phyloP scores from a whole-genome alignment of 2,329 filamentous ascomycete genomes.

The Penicillium sp. region DNA sequence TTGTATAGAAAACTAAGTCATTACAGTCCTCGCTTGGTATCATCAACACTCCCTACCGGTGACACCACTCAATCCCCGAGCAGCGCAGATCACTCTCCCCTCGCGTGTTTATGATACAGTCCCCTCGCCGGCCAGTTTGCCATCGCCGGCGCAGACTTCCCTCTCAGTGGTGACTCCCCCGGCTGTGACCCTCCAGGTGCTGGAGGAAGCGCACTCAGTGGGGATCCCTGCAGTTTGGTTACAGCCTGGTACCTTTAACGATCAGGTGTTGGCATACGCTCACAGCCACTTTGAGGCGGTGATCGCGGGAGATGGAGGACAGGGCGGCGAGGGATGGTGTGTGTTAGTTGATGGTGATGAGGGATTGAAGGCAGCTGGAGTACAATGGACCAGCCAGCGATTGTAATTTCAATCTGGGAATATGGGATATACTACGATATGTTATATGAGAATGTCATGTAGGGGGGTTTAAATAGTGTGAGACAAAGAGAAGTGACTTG shows the following conservation, averaged over 20 bases:
- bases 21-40: constrained; percentile 85
- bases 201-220: constrained; percentile 72
- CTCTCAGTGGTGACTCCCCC: constrained; percentile 89
- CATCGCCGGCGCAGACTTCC: constrained; percentile 66
- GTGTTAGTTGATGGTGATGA: constrained; percentile 79
- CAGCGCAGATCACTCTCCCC: constrained; percentile 62
- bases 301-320: constrained; percentile 64
- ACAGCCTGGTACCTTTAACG: constrained; percentile 85
- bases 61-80: constrained; percentile 77
- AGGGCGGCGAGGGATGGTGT: constrained; percentile 76
- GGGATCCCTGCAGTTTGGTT: constrained; percentile 78
- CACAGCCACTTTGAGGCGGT: constrained; percentile 65
- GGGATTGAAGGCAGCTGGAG: constrained; percentile 57
- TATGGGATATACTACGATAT: neutral
- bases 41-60: constrained; percentile 70
- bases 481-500: neutral
- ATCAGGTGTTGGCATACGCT: constrained; percentile 69
- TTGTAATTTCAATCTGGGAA: constrained; percentile 24
- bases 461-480: constrained; percentile 3
- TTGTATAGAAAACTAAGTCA: constrained; percentile 9
- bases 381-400: constrained; percentile 43
- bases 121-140: constrained; percentile 63
- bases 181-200: constrained; percentile 66
- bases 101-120: constrained; percentile 61
- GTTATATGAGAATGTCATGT: neutral